Evolutionary conservation across 192 early-diverging fungal genomes (phyloP).

Genomic region (Backusella liffmaniae): DNA sequence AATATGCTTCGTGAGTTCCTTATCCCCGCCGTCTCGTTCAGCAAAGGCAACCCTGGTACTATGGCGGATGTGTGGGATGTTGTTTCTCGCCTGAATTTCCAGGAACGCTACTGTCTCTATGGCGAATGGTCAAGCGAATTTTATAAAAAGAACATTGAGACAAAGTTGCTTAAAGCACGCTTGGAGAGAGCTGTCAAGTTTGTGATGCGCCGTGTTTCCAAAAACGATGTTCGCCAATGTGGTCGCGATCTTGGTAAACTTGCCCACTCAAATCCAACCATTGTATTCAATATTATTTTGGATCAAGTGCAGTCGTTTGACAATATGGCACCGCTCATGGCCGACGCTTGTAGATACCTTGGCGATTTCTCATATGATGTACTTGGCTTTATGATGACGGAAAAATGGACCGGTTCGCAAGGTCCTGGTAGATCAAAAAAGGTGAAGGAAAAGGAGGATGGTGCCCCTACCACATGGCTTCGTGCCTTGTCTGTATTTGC

Average conservation of each 20-base stretch:
- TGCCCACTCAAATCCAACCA: slow-evolving; percentile 70
- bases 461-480: slow-evolving; percentile 34
- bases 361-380: slow-evolving; percentile 76
- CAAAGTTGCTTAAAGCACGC: slow-evolving; percentile 44
- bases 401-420: slow-evolving; percentile 55
- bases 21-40: slow-evolving; percentile 65
- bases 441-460: slow-evolving; percentile 61
- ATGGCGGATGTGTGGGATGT: slow-evolving; percentile 65
- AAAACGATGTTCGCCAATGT: slow-evolving; percentile 70
- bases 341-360: slow-evolving; percentile 76
- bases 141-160: slow-evolving; percentile 53
- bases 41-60: slow-evolving; percentile 63
- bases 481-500: slow-evolving; percentile 58
- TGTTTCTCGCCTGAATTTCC: slow-evolving; percentile 55
- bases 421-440: slow-evolving; percentile 39
- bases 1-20: slow-evolving; percentile 38
- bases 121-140: slow-evolving; percentile 74
- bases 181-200: slow-evolving; percentile 34
- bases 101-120: slow-evolving; percentile 67
- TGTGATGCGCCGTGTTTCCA: slow-evolving; percentile 54
- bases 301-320: slow-evolving; percentile 70
- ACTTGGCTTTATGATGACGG: slow-evolving; percentile 64
- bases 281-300: slow-evolving; percentile 69
- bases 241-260: slow-evolving; percentile 73
- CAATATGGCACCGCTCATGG: slow-evolving; percentile 71